These are phyloP conservation scores for Ogataea angusta DNA, from an alignment of 805 yeast species.

Conservation along the genomic window DNA sequence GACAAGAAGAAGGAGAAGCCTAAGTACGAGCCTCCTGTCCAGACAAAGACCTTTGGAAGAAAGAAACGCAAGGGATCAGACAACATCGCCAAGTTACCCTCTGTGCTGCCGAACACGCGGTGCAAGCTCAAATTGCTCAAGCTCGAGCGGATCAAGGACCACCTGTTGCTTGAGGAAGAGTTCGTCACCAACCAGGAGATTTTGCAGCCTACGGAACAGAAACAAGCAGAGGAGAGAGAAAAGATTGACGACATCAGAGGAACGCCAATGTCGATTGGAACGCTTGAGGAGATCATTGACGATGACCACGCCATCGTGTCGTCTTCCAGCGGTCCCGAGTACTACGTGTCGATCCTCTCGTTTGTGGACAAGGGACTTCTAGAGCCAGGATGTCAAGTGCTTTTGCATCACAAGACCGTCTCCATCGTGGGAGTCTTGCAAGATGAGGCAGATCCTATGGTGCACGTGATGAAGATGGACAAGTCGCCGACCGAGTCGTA, in stretches of 20 bases:
- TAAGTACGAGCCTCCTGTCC: conserved; percentile 98
- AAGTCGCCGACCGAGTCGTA: conserved; percentile 96
- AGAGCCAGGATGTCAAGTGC: conserved; percentile 96
- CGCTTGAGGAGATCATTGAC: conserved; percentile 94
- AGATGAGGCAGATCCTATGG: conserved; percentile 98
- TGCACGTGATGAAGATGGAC: conserved; percentile 94
- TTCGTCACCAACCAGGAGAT: conserved; percentile 93
- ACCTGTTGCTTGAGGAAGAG: conserved; percentile 89
- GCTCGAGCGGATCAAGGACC: conserved; percentile 96
- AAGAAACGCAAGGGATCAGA: conserved; percentile 93
- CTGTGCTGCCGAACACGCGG: conserved; percentile 87
- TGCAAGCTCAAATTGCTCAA: conserved; percentile 87
- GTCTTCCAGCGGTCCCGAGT: conserved; percentile 93
- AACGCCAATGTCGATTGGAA: conserved; percentile 93
- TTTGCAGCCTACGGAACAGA: conserved; percentile 93
- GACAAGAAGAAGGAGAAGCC: conserved; percentile 76
- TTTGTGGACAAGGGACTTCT: conserved; percentile 94
- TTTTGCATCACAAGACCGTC: conserved; percentile 92
- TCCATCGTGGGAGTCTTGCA: conserved; percentile 97
- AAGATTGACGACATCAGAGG: conserved; percentile 96
- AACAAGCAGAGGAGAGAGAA: conserved; percentile 93
- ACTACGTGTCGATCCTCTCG: conserved; percentile 91
- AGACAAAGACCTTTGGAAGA: conserved; percentile 79
- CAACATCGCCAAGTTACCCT: conserved; percentile 68
- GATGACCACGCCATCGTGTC: conserved; percentile 99